phyloP scores from a whole-genome alignment of 164 flowering plant genomes.

The Magnolia sinica region DNA sequence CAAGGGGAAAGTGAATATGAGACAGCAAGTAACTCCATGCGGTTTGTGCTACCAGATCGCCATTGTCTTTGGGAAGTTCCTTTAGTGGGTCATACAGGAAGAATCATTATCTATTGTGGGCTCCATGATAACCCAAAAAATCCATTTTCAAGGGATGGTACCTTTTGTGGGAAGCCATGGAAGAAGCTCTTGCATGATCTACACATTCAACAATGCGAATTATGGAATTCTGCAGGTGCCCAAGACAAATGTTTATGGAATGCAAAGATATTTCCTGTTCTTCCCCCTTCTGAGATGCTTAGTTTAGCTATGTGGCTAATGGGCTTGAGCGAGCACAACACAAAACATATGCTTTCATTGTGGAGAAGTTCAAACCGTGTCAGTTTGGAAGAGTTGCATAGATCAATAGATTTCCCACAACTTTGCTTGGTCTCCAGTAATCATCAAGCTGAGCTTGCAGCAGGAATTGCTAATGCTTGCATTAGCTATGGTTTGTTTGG shows the following conservation, averaged over 20 bases:
- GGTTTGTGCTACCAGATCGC: slow-evolving; percentile 90
- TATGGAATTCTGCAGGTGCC: slow-evolving; percentile 47
- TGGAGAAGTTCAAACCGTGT: slow-evolving; percentile 70
- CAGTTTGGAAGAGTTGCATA: slow-evolving; percentile 92
- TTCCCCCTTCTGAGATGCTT: slow-evolving; percentile 69
- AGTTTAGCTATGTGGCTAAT: slow-evolving; percentile 72
- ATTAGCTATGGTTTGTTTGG: slow-evolving; percentile 85
- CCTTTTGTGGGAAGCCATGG: slow-evolving; percentile 98
- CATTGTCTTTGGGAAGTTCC: slow-evolving; percentile 99
- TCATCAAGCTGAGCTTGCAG: slow-evolving; percentile 94
- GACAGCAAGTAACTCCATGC: slow-evolving; percentile 28
- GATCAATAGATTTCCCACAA: slow-evolving; percentile 71
- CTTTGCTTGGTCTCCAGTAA: slow-evolving; percentile 72
- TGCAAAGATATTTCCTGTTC: slow-evolving; percentile 78
- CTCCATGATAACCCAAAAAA: slow-evolving; percentile 93
- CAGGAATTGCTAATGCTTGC: slow-evolving; percentile 87
- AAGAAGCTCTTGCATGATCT: slow-evolving; percentile 59
- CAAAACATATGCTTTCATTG: slow-evolving; percentile 32
- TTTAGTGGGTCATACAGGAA: slow-evolving; percentile 51
- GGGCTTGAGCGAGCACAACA: slow-evolving; percentile 47
- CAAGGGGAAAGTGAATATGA: slow-evolving; percentile 29
- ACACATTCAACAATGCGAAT: slow-evolving; percentile 61
- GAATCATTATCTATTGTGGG: slow-evolving; percentile 84
- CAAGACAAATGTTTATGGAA: slow-evolving; percentile 87
- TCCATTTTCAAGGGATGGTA: slow-evolving; percentile 56